Evolutionary conservation across 768 basidiomycete species (phyloP), one percentile per base, ranked within the genome.

Genomic region (Hydnomerulius pinastri): DNA sequence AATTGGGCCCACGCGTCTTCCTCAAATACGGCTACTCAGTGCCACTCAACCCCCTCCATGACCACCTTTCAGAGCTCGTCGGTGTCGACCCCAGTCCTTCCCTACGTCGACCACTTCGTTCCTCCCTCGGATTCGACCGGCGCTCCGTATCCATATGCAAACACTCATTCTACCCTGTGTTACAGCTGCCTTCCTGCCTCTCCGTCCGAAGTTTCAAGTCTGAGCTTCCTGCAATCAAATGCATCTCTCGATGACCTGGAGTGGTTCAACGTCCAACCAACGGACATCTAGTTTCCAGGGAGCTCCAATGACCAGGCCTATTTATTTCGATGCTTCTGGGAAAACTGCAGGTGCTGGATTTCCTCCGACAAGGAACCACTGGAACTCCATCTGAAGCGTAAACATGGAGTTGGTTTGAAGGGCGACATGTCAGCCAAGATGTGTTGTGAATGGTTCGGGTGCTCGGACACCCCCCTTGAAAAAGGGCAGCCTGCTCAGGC

Each of bases 261-360:
- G 30, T 33, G 2, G 9, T 7, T 43, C 25, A 53, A 28, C 8
- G 58, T 63, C 46, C 36, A 51, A 8, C 23, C 39, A 11, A 28
- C 35, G 9, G 36, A 18, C 1, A 17, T 63, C 2, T 51, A 55
- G 20, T 51, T 61, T 21, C 56, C 56, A 2, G 12, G 11, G 13
- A 13, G 5, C 9, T 2, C 23, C 24, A 13, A 12, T 2, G 9
- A 5, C 15, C 12, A 3, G 0, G 15, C 4, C 0, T n/a, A 12
- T 0, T 66, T 65, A 35, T 65, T 61, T 44, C 48, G n/a, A 15
- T 65, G 63, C 24, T 29, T 29, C 8, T 62, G 61, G 58, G 23
- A 21, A 4, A 12, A 18, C 25, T 65, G 64, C 4, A 32, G 51
- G 0, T 35, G 39, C 1, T 65, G 63, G 63, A 56, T 65, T 40